Conservation (phyloP, 1,284 basidiomycete genomes). For the Moesziomyces sp. region DNA sequence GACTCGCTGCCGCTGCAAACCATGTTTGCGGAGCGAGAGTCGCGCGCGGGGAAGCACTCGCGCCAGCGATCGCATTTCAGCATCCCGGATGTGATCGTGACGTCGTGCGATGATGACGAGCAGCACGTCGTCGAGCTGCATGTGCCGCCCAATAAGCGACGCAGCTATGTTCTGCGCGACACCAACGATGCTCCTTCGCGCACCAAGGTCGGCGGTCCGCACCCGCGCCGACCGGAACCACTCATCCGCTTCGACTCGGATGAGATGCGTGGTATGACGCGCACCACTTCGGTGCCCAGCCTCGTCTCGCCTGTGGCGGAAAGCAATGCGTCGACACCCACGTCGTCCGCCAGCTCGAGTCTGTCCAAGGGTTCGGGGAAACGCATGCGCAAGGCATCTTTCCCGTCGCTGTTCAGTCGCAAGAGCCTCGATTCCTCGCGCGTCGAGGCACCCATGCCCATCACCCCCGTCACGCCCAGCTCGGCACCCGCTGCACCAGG, state of each 20-base stretch:
- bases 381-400: slow-evolving; percentile 26
- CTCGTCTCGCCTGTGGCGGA: slow-evolving; percentile 5
- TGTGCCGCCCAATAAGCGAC: slow-evolving; percentile 43
- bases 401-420: slow-evolving; percentile 44
- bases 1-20: slow-evolving; percentile 19
- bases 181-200: neutral
- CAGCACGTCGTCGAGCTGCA: slow-evolving; percentile 43
- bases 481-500: slow-evolving; percentile 2
- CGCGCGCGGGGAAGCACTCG: slow-evolving; percentile 14
- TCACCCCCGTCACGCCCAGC: slow-evolving; percentile 10
- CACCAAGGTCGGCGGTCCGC: neutral
- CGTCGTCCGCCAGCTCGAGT: slow-evolving; percentile 27
- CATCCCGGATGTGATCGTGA: slow-evolving; percentile 60
- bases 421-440: slow-evolving; percentile 20
- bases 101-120: slow-evolving; percentile 54
- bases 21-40: neutral
- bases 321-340: neutral
- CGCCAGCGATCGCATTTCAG: slow-evolving; percentile 56
- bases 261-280: slow-evolving; percentile 22
- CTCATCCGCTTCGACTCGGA: slow-evolving; percentile 25
- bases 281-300: slow-evolving; percentile 12
- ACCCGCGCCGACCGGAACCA: slow-evolving; percentile 14
- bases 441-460: slow-evolving; percentile 5
- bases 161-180: slow-evolving; percentile 32
- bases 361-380: slow-evolving; percentile 21